Conservation (phyloP, 2,329 filamentous ascomycete species). For the Botryotinia globosa region DNA sequence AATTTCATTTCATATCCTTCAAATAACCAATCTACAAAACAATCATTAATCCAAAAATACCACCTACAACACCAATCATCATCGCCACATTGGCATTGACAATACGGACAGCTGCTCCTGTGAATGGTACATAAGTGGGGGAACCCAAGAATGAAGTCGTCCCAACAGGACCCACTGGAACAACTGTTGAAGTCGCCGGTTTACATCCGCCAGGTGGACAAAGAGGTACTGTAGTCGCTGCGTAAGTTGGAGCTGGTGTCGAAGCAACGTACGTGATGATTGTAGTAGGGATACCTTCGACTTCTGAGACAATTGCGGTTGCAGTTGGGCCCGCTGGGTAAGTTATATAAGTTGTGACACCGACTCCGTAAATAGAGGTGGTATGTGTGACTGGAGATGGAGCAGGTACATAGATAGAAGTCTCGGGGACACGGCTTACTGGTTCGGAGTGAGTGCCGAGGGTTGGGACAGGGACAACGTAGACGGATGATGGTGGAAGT, state of each 20-base stretch:
- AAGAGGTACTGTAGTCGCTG: not conserved
- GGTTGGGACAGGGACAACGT: constrained; percentile 9
- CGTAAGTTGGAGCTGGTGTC: not conserved
- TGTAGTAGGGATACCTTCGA: not conserved
- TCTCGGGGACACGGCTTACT: not conserved
- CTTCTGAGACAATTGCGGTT: not conserved
- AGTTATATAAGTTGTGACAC: constrained; percentile 8
- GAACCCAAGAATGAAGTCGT: constrained; percentile 11
- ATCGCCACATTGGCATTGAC: not conserved
- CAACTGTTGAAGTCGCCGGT: not conserved
- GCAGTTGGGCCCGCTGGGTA: constrained; percentile 9
- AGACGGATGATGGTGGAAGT: constrained; percentile 8
- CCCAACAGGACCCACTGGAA: not conserved
- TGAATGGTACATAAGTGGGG: constrained; percentile 17
- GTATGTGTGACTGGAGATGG: constrained; percentile 3
- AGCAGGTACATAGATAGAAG: constrained; percentile 16
- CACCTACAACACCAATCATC: not conserved
- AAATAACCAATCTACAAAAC: not conserved
- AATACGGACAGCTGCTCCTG: not conserved
- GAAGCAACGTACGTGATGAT: constrained; percentile 12
- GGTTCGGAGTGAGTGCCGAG: constrained; percentile 10
- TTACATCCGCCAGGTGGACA: constrained; percentile 14
- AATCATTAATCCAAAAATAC: constrained; percentile 7
- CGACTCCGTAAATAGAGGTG: not conserved
- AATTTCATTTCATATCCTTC: not conserved